Evolutionary conservation across 306 rosid genomes (phyloP).

Genomic region (Prunus padus): DNA sequence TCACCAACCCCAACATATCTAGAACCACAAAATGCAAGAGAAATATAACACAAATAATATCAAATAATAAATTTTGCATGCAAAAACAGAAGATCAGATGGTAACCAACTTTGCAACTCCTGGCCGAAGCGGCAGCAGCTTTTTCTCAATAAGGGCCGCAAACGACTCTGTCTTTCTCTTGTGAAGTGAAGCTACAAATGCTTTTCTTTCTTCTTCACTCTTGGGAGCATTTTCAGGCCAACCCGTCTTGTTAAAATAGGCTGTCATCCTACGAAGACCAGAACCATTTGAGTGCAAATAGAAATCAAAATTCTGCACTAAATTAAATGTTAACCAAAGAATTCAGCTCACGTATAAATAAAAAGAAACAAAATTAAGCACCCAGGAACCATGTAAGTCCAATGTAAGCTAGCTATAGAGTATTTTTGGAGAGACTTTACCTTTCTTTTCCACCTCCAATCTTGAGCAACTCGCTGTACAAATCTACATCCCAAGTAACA

Average conservation of each 20-base stretch:
- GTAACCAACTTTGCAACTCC: conserved; percentile 94
- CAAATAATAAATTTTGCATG: conserved; percentile 6
- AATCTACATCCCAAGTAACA: conserved; percentile 91
- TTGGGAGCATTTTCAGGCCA: conserved; percentile 89
- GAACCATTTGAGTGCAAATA: conserved; percentile 7
- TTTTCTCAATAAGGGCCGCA: conserved; percentile 93
- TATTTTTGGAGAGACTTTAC: conserved; percentile 26
- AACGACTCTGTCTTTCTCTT: conserved; percentile 87
- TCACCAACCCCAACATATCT: conserved; percentile 11
- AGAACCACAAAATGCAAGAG: background rate
- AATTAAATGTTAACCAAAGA: background rate
- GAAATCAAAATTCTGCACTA: background rate
- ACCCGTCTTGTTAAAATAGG: conserved; percentile 83
- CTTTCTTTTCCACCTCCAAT: conserved; percentile 99
- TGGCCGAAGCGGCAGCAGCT: conserved; percentile 89
- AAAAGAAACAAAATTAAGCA: too few species aligned
- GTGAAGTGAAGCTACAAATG: conserved; percentile 88
- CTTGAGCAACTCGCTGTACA: conserved; percentile 93
- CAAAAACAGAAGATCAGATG: conserved; percentile 28
- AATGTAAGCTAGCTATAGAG: background rate
- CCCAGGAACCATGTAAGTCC: background rate
- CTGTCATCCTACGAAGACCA: conserved; percentile 72
- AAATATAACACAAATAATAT: background rate
- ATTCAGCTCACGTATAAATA: too few species aligned
- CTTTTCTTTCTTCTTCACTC: conserved; percentile 70